Percentiles rank a stretch among this genome's conserved stretches.
Conservation (phyloP, 352 stramenopile genomes). For the Pythium insidiosum region DNA sequence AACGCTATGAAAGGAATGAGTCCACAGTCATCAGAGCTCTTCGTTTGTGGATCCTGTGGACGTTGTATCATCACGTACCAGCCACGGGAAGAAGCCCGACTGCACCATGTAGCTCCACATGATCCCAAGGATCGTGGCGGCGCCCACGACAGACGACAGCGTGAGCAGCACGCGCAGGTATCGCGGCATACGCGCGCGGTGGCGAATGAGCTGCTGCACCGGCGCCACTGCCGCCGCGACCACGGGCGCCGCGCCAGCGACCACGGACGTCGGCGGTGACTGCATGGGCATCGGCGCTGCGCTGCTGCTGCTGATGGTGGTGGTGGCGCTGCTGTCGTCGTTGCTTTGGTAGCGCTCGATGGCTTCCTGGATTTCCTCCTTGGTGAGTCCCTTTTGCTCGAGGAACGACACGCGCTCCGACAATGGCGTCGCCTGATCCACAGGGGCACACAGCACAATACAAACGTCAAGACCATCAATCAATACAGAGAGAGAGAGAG, state of each 20-base stretch:
- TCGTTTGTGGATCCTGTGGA: too few species aligned
- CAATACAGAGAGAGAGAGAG: too few species aligned
- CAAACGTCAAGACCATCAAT: too few species aligned
- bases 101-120: conserved; percentile 73
- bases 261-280: neutral
- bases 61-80: too few species aligned
- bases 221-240: conserved; percentile 36
- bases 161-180: conserved; percentile 62
- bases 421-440: conserved; percentile 40
- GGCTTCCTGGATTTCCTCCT: conserved; percentile 68
- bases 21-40: too few species aligned
- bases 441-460: neutral
- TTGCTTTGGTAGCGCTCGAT: conserved; percentile 37
- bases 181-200: conserved; percentile 26
- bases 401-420: conserved; percentile 73
- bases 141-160: conserved; percentile 60
- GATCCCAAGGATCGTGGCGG: conserved; percentile 59
- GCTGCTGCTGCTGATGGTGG: too few species aligned
- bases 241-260: conserved; percentile 30
- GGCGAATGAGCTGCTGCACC: conserved; percentile 29
- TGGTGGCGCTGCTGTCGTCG: conserved; percentile 3
- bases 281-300: too few species aligned
- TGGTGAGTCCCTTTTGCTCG: conserved; percentile 75
- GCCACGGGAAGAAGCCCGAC: conserved; percentile 56
- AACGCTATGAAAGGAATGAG: too few species aligned